Evolutionary conservation across 78 protist genomes (phyloP), one percentile per base, ranked within the genome.

Genomic region (Guillardia theta): DNA sequence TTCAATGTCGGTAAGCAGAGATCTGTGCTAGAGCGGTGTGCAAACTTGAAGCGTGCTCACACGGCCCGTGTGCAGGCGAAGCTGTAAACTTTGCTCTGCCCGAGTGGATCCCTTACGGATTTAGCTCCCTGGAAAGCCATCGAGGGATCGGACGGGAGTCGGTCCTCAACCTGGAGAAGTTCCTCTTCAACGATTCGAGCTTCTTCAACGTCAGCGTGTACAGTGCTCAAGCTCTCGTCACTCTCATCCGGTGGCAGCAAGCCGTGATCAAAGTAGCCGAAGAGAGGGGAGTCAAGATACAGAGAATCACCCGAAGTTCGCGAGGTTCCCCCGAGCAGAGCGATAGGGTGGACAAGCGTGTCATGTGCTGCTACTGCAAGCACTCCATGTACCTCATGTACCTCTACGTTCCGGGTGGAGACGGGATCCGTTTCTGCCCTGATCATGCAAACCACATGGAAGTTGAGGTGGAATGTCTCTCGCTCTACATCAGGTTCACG

Each of bases 1-100:
- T 93, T 76, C 90, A 64, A 46, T 46, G 70, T 58, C 70, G 70
- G 70, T 58, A 24, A 1, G 70, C 70, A 1, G 1, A 24, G 70
- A 27, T 58, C 70, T 6, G 4, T 58, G 39, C 70, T 8, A 24
- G 21, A 30, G 2, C 27, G 1, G 70, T 58, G 70, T 58, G 27
- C 3, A 30, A 58, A 8, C 27, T 58, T 8, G 3, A 24, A 30
- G 4, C 27, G 70, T 58, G 21, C n/a, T n/a, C n/a, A n/a, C n/a
- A n/a, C n/a, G n/a, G n/a, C n/a, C 39, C 70, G 70, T 58, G 39
- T 6, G 48, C 90, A 78, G 90, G 90, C 22, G 95, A 93, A 36
- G 95, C 95, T 5, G 78, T 48, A 70, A 93, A 93, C 92, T 48
- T 93, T 48, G 95, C 92, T 41, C 24, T 39, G 18, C 92, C 62